Base-by-base conservation (phyloP, 108 stramenopile genomes). In the Fistulifera pelliculosa region DNA sequence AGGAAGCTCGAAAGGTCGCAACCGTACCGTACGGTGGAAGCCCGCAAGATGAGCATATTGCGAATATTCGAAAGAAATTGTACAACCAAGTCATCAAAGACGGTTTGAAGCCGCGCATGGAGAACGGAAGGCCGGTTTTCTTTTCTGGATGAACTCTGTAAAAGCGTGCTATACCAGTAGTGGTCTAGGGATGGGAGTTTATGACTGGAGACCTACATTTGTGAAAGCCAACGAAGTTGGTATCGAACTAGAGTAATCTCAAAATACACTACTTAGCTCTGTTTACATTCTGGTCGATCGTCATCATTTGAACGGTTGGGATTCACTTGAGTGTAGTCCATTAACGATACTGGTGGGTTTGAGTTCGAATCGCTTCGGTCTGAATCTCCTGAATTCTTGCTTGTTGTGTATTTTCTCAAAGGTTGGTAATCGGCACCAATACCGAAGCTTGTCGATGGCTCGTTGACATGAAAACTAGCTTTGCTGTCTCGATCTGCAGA, bases 171-270 rank as follows among this genome's bases (percentile, higher is more conserved):
- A 76, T 55, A 82, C 80, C 12, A 72, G 69, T 23, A 68, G 66
- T 16, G 88, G 88, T 35, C 52, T 91, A 28, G 90, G 90, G 14
- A 91, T 91, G 90, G 70, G 65, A 16, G 81, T 91, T 17, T 91
- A 87, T 55, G 90, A 91, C 38, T 91, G 79, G 79, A 64, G 90
- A 57, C 71, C 77, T 13, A 60, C 74, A 49, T 73, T 61, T 52
- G 56, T 51, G 27, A 65, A 81, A 65, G 27, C 68, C 47, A 78
- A 87, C 59, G 83, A 80, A 60, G 77, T 91, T 38, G 85, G 90
- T n/a, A 80, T 91, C 35, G 90, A 91, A 54, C 53, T 91, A 19
- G 44, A 45, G 11, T 45, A 45, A 35, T 35, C 31, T 3, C 8
- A 3, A 35, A 35, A 35, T 35, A 35, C 31, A 8, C 31, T 35